Base-by-base conservation (phyloP, 805 yeast genomes). In the Kazachstania psychrophila region DNA sequence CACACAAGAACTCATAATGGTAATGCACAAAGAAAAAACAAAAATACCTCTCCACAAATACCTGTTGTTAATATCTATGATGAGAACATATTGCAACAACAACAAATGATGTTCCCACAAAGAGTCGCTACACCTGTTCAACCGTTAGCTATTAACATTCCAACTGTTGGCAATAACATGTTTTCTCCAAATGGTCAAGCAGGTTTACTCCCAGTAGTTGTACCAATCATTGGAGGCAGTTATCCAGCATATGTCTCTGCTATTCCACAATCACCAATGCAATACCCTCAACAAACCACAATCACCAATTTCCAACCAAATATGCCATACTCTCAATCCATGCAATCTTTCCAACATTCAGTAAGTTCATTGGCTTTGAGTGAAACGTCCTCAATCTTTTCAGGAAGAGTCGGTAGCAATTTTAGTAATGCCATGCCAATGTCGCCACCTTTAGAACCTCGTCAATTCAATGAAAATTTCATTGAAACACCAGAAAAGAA, bases 1-100 rank as follows among this genome's bases (percentile, higher is more conserved):
- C 96, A 86, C 61, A 68, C 81, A 34, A 66, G 94, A 44, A 87
- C 82, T 36, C 96, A 86, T 61, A 68, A 44, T 2, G 44, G 45
- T 20, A 28, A 12, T 12, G 25, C 43, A 8, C 34, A 34, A 13
- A 29, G 40, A 19, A 41, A 31, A 14, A 14, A 28, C 22, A 37
- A 33, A 13, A 27, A 31, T 6, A 30, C 33, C 27, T 12, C 15
- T 9, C 20, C 26, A 3, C 34, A 22, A 14, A 7, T 19, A 15
- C 17, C 29, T 18, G 26, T 15, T 20, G 34, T 24, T 19, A 34
- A 26, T 28, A 18, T 30, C 11, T 30, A 30, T 14, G 25, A 26
- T 10, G 30, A 37, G 14, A 28, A 31, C 18, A n/a, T n/a, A n/a
- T n/a, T n/a, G n/a, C n/a, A n/a, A n/a, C 24, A 28, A 11, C 32